phyloP scores from a whole-genome alignment of 805 yeast species.

The Zygoascus flipseniorum region DNA sequence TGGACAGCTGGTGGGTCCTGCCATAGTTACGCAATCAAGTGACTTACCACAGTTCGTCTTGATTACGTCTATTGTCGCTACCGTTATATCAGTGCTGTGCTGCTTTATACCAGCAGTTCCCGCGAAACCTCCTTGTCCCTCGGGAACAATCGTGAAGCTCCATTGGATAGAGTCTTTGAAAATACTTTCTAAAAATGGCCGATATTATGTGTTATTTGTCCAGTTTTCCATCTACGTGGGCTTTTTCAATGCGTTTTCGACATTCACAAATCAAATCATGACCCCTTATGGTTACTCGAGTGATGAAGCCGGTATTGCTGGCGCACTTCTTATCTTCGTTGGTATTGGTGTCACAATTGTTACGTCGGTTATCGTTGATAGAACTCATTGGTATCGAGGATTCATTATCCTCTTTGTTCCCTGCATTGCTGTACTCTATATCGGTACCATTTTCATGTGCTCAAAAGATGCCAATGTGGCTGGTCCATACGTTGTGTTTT shows the following conservation, averaged over 20 bases:
- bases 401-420: constrained; percentile 22
- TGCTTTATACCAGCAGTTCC: constrained; percentile 16
- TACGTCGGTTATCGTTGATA: constrained; percentile 25
- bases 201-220: constrained; percentile 14
- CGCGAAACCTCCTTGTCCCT: constrained; percentile 27
- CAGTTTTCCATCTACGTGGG: constrained; percentile 27
- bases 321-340: constrained; percentile 25
- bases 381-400: constrained; percentile 18
- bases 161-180: constrained; percentile 16
- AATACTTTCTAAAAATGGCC: constrained; percentile 10
- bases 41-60: constrained; percentile 19
- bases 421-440: constrained; percentile 22
- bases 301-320: constrained; percentile 28
- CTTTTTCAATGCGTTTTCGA: constrained; percentile 26
- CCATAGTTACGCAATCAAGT: constrained; percentile 19
- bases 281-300: constrained; percentile 27
- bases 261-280: constrained; percentile 26
- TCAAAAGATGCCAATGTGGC: constrained; percentile 19
- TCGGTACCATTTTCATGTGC: constrained; percentile 25
- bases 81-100: constrained; percentile 15
- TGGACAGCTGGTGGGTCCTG: constrained; percentile 28
- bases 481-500: constrained; percentile 26
- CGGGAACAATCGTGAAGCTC: constrained; percentile 22
- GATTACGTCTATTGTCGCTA: constrained; percentile 19
- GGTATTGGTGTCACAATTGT: constrained; percentile 26